These are phyloP conservation scores for Saposhnikovia divaricata DNA, from an alignment of 129 eudicot genomes.

Conservation along the genomic window DNA sequence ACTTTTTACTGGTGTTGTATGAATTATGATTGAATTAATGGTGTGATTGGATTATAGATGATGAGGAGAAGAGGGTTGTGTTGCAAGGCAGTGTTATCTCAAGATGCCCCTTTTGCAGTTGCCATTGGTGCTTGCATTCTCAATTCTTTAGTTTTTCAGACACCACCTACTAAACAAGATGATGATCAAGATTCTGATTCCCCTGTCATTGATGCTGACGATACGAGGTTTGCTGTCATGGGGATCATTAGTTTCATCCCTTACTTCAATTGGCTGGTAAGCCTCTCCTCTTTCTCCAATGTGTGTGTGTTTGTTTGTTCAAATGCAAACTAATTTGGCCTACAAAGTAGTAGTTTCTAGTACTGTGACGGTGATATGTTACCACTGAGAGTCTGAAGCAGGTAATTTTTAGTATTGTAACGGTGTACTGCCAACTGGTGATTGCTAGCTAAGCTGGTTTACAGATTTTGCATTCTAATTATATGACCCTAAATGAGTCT, in stretches of 20 bases:
- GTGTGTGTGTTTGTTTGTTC: not conserved
- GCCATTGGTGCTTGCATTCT: constrained; percentile 79
- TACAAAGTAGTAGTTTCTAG: not conserved
- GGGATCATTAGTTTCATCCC: constrained; percentile 91
- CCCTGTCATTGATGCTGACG: constrained; percentile 49
- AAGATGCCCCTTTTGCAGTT: constrained; percentile 63
- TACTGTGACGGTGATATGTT: not conserved
- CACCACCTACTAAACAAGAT: constrained; percentile 25
- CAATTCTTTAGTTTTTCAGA: constrained; percentile 61
- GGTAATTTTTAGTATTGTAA: not conserved
- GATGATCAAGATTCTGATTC: constrained; percentile 47
- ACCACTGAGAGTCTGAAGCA: no score
- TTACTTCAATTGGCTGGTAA: constrained; percentile 94
- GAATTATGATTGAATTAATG: constrained; percentile 14
- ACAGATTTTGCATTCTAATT: not conserved
- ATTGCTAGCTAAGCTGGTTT: not conserved
- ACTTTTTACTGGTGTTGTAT: not conserved
- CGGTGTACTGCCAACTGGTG: not conserved
- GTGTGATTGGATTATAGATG: constrained; percentile 14
- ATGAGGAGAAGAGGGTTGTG: constrained; percentile 31
- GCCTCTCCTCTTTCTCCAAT: not conserved
- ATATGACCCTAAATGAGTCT: not conserved
- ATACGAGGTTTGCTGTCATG: constrained; percentile 88
- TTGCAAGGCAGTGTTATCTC: constrained; percentile 57
- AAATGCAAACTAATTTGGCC: not conserved